Percentiles rank a stretch among this genome's conserved stretches.
phyloP scores from a whole-genome alignment of 148 eudicot species.

The Pharnaceum exiguum region DNA sequence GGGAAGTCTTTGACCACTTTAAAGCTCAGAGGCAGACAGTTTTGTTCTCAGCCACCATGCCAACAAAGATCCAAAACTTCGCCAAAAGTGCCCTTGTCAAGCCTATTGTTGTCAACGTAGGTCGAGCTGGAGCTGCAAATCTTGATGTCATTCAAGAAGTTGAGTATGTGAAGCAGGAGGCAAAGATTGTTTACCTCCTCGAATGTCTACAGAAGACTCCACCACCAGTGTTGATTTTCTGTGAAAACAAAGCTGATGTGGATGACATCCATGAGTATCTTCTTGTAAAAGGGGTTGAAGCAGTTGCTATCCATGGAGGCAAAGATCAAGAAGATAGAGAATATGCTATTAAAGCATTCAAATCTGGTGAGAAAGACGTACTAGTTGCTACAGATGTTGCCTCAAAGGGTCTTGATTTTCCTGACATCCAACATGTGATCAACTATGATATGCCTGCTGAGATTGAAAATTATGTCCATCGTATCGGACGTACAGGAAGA shows the following conservation, averaged over 20 bases:
- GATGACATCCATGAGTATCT: slow-evolving; percentile 93
- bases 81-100: slow-evolving; percentile 79
- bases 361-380: slow-evolving; percentile 73
- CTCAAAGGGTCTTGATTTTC: slow-evolving; percentile 89
- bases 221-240: slow-evolving; percentile 88
- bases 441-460: slow-evolving; percentile 96
- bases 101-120: slow-evolving; percentile 83
- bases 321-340: slow-evolving; percentile 94
- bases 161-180: slow-evolving; percentile 92
- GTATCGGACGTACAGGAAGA: slow-evolving; percentile 88
- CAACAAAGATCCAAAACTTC: slow-evolving; percentile 84
- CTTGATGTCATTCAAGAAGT: slow-evolving; percentile 95
- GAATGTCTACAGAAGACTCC: slow-evolving; percentile 91
- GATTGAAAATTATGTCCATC: slow-evolving; percentile 88
- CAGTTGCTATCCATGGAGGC: slow-evolving; percentile 87
- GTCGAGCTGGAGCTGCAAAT: slow-evolving; percentile 95
- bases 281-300: slow-evolving; percentile 84
- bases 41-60: slow-evolving; percentile 93
- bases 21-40: slow-evolving; percentile 91
- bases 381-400: slow-evolving; percentile 96
- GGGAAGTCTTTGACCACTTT: slow-evolving; percentile 90
- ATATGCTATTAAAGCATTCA: slow-evolving; percentile 73
- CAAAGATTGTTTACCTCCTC: slow-evolving; percentile 81
- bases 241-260: slow-evolving; percentile 91
- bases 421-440: slow-evolving; percentile 84